Conservation (phyloP, 257 asterid genomes). For the Plantago ovata region DNA sequence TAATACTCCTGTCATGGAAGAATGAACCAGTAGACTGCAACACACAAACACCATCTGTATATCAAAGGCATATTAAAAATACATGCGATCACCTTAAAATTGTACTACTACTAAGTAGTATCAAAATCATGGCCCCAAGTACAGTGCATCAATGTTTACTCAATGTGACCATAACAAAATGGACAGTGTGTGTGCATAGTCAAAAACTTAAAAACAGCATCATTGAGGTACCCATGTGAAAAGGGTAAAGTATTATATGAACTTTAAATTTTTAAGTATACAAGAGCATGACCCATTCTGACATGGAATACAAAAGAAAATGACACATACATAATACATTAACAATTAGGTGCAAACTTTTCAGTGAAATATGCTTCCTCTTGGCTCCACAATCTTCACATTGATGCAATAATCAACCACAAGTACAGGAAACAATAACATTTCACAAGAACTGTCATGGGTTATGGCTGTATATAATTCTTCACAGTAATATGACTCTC, state of each 20-base stretch:
- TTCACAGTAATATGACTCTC: conserved; percentile 7
- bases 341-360: conserved; percentile 21
- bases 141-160: no score
- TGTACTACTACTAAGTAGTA: background rate
- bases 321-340: conserved; percentile 20
- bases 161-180: conserved; percentile 20
- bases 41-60: background rate
- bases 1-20: conserved; percentile 65
- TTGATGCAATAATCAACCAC: conserved; percentile 21
- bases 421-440: background rate
- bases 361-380: conserved; percentile 22
- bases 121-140: no score
- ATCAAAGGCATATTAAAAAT: background rate
- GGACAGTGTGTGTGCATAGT: conserved; percentile 16
- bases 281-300: conserved; percentile 25
- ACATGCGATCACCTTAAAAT: background rate
- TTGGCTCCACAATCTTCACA: conserved; percentile 24
- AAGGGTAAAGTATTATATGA: conserved; percentile 33
- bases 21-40: conserved; percentile 73
- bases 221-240: conserved; percentile 45
- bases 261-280: conserved; percentile 30
- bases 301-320: conserved; percentile 31
- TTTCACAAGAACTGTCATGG: conserved; percentile 6
- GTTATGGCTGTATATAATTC: background rate
- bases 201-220: conserved; percentile 36